Evolutionary conservation across 2,329 filamentous ascomycete species (phyloP).

Genomic region (Sporothrix humicola): DNA sequence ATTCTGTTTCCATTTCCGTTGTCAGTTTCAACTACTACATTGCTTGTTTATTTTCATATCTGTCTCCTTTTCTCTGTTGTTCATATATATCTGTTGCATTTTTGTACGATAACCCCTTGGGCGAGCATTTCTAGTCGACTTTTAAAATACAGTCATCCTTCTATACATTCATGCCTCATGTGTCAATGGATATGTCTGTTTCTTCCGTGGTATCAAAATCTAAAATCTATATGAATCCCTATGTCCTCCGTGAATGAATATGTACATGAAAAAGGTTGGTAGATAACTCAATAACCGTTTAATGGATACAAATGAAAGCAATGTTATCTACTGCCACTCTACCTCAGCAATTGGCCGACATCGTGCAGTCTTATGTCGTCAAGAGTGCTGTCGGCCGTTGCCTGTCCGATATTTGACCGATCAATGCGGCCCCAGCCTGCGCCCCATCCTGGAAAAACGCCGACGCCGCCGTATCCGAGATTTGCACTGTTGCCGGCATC

Average conservation of each 20-base stretch:
- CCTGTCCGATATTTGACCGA: conserved; percentile 40
- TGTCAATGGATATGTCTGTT: background rate
- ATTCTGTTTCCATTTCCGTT: background rate
- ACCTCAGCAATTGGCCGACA: conserved; percentile 46
- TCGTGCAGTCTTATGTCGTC: conserved; percentile 49
- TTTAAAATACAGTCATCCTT: background rate
- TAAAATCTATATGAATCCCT: background rate
- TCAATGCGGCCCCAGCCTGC: conserved; percentile 51
- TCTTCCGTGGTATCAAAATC: conserved; percentile 16
- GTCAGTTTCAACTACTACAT: background rate
- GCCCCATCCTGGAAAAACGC: conserved; percentile 48
- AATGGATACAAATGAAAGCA: background rate
- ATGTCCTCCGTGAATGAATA: background rate
- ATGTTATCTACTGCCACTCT: background rate
- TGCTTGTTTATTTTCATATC: conserved; percentile 13
- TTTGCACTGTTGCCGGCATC: background rate
- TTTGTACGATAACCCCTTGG: conserved; percentile 27
- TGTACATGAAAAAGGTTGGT: too few species aligned
- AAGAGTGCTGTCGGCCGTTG: conserved; percentile 37
- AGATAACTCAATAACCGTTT: too few species aligned
- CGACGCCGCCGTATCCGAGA: conserved; percentile 32
- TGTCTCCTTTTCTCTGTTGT: background rate
- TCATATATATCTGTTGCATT: conserved; percentile 9
- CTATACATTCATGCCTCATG: background rate
- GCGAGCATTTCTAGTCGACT: conserved; percentile 21